phyloP scores from a whole-genome alignment of 1,284 basidiomycete species.

The Trametes hirsuta region DNA sequence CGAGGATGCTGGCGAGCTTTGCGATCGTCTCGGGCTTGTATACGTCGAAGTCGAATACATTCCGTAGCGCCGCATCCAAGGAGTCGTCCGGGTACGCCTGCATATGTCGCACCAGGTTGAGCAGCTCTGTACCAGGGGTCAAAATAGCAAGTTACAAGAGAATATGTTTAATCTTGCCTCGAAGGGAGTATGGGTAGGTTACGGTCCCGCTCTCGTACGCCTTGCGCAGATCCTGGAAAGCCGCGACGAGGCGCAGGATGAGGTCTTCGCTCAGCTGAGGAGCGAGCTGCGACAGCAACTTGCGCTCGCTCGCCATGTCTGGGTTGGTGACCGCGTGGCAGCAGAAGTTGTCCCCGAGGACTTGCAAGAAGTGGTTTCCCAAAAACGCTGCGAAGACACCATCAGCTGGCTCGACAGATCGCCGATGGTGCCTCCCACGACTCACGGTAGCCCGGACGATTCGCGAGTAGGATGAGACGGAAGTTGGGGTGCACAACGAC shows the following conservation, averaged over 20 bases:
- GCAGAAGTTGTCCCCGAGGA: slow-evolving; percentile 70
- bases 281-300: slow-evolving; percentile 59
- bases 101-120: slow-evolving; percentile 66
- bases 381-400: slow-evolving; percentile 54
- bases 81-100: slow-evolving; percentile 60
- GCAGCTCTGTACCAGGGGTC: slow-evolving; percentile 50
- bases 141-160: background rate
- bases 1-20: slow-evolving; percentile 56
- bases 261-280: slow-evolving; percentile 59
- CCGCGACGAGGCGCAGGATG: slow-evolving; percentile 58
- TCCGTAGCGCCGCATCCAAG: slow-evolving; percentile 57
- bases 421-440: too few relatives aligned
- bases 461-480: slow-evolving; percentile 62
- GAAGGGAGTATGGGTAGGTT: slow-evolving; percentile 66
- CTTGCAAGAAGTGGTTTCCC: slow-evolving; percentile 72
- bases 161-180: slow-evolving; percentile 43
- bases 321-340: slow-evolving; percentile 68
- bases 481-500: slow-evolving; percentile 65
- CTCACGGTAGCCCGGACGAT: slow-evolving; percentile 75
- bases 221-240: slow-evolving; percentile 62
- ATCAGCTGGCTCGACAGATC: too few relatives aligned
- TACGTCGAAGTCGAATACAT: slow-evolving; percentile 71
- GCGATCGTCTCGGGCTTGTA: slow-evolving; percentile 67
- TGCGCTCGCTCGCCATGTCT: slow-evolving; percentile 61
- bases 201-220: slow-evolving; percentile 59